Conservation (phyloP, 176 grass and related monocot genomes). For the Cenchrus purpureus region DNA sequence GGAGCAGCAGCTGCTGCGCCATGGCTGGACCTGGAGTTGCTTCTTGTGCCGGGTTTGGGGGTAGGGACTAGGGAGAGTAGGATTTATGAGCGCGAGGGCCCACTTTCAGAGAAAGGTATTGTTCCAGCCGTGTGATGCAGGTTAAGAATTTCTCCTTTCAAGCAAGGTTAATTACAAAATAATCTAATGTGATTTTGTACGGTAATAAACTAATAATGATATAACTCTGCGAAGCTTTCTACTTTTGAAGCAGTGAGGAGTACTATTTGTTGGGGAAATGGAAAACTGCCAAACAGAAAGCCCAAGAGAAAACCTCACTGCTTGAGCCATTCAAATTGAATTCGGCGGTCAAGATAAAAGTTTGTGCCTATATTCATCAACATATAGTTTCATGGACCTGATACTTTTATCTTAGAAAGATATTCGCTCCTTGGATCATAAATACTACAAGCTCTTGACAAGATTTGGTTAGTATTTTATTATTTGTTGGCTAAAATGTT, state of each 20-base stretch:
- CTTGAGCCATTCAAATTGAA: no score
- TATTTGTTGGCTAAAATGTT: no score
- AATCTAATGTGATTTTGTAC: not conserved
- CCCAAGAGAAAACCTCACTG: no score
- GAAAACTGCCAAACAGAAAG: no score
- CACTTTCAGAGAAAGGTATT: conserved; percentile 37
- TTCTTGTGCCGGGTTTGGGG: conserved; percentile 2
- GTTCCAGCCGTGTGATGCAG: conserved; percentile 45
- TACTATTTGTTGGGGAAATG: no score
- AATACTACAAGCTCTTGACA: no score
- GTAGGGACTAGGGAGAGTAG: not conserved
- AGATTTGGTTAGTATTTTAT: no score
- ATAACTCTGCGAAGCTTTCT: not conserved
- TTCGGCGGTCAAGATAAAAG: no score
- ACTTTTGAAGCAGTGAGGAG: not conserved
- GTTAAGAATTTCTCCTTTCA: conserved; percentile 28
- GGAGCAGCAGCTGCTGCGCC: conserved; percentile 53
- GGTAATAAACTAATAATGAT: not conserved
- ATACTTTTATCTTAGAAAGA: no score
- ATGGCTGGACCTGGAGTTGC: conserved; percentile 25
- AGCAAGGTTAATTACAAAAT: not conserved
- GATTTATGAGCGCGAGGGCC: conserved; percentile 34
- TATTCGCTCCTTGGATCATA: no score
- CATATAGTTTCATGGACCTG: no score
- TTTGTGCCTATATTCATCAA: no score